Evolutionary conservation across 2,329 filamentous ascomycete genomes (phyloP), one percentile per base, ranked within the genome.

Genomic region (Nothomitra cinnamomea): DNA sequence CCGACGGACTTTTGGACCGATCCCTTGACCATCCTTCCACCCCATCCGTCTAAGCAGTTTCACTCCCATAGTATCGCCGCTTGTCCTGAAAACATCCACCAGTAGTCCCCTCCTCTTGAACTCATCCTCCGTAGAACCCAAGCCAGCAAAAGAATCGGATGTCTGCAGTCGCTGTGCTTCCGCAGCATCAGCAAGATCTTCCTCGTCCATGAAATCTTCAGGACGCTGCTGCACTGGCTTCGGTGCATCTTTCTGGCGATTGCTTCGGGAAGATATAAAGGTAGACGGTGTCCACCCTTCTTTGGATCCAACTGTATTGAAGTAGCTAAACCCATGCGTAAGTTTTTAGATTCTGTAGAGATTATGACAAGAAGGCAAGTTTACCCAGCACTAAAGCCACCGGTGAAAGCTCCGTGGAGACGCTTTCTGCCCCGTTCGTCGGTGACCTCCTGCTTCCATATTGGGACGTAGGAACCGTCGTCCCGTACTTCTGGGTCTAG

Each of bases 381-480:
- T 80, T 78, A 90, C 83, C 92, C 92, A 72, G 92, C 92, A 72
- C 88, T 95, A 71, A 85, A 98, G 28, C 92, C 92, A 60, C 92
- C 92, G 1, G 88, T 95, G 64, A 98, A 98, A 57, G 92, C 92
- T 58, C 92, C 92, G 67, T 98, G 92, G 2, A 98, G 75, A 53
- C 92, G 80, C 68, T 94, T 90, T 60, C 89, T 76, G 15, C 92
- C 92, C 59, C 82, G 82, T 64, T 95, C 92, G 68, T 98, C 92
- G 56, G 84, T 85, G 65, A 94, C 89, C 65, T 95, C 90, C 72
- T 98, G 92, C 71, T 96, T 95, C 88, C 92, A 96, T n/a, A 95
- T 70, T 0, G 92, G 92, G 15, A 95, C 79, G 64, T 89, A 96
- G 41, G 86, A 87, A 57, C 89, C 90, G 70, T 95, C 87, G 66